Conservation (phyloP, 2,329 filamentous ascomycete genomes). For the Ophiostoma sp. region DNA sequence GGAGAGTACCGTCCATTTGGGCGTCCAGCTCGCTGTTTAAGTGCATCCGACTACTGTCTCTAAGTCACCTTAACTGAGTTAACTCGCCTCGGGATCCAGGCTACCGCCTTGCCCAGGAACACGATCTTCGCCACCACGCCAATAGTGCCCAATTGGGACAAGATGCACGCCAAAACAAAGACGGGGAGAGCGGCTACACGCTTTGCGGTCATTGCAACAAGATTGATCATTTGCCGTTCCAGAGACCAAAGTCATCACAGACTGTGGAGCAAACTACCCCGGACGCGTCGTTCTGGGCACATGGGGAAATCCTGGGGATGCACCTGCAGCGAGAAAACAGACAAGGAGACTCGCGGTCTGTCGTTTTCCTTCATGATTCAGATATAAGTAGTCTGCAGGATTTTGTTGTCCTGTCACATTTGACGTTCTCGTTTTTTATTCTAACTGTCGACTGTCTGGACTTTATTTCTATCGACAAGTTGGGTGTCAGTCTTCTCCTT, state of each 20-base stretch:
- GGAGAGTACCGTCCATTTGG: neutral
- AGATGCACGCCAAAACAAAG: constrained; percentile 1
- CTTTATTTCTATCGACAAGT: neutral
- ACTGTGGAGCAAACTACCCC: neutral
- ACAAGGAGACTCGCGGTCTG: neutral
- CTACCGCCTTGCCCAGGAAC: neutral
- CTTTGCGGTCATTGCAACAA: neutral
- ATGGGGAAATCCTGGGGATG: neutral
- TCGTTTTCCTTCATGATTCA: neutral
- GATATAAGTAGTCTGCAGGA: constrained; percentile 14
- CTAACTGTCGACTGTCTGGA: neutral
- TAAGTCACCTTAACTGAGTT: neutral
- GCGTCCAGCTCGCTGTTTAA: neutral
- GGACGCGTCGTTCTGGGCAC: neutral
- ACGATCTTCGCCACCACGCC: neutral
- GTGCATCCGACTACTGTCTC: neutral
- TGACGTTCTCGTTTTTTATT: neutral
- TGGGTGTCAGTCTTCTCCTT: neutral
- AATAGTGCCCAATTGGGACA: neutral
- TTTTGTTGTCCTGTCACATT: neutral
- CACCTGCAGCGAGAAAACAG: neutral
- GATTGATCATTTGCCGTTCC: neutral
- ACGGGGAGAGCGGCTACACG: neutral
- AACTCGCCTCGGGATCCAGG: neutral
- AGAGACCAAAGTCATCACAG: neutral